Conservation (phyloP, 208 protist species). For the Endotrypanum monterogeii region DNA sequence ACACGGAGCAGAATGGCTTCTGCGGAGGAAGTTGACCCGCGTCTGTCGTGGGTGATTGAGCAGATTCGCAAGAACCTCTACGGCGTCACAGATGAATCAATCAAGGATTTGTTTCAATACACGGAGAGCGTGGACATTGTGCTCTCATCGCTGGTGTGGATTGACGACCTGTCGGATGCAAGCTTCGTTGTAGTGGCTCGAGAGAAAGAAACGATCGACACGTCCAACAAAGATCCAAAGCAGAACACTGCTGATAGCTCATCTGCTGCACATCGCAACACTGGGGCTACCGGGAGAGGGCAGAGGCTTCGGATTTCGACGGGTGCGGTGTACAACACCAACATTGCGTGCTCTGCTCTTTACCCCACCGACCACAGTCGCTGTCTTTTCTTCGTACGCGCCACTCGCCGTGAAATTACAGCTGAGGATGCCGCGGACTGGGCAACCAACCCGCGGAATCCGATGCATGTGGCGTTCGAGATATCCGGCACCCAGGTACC, state of each 20-base stretch:
- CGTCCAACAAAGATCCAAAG: constrained; percentile 1
- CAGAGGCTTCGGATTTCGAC: constrained; percentile 65
- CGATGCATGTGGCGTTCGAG: constrained; percentile 84
- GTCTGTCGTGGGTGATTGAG: constrained; percentile 69
- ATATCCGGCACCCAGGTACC: constrained; percentile 77
- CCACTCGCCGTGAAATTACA: constrained; percentile 60
- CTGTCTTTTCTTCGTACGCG: constrained; percentile 83
- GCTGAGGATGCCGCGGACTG: constrained; percentile 64
- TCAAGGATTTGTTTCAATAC: constrained; percentile 62
- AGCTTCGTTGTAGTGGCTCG: constrained; percentile 61
- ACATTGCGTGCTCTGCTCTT: constrained; percentile 84
- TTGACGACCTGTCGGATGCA: constrained; percentile 38
- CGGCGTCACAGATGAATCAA: constrained; percentile 54
- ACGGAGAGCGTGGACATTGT: constrained; percentile 36
- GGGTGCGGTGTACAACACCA: constrained; percentile 71
- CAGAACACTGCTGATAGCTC: constrained; percentile 2
- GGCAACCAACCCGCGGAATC: constrained; percentile 49
- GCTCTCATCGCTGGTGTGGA: constrained; percentile 56
- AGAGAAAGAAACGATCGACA: constrained; percentile 50
- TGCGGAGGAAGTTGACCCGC: constrained; percentile 40
- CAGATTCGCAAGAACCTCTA: constrained; percentile 62
- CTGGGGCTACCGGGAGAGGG: background rate
- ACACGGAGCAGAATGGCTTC: background rate
- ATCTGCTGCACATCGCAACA: background rate
- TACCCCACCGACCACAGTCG: constrained; percentile 72